Percentiles rank a stretch among this genome's conserved stretches.
These are phyloP conservation scores for Juncus effusus DNA, from an alignment of 176 grass and related monocot genomes.

Conservation along the genomic window DNA sequence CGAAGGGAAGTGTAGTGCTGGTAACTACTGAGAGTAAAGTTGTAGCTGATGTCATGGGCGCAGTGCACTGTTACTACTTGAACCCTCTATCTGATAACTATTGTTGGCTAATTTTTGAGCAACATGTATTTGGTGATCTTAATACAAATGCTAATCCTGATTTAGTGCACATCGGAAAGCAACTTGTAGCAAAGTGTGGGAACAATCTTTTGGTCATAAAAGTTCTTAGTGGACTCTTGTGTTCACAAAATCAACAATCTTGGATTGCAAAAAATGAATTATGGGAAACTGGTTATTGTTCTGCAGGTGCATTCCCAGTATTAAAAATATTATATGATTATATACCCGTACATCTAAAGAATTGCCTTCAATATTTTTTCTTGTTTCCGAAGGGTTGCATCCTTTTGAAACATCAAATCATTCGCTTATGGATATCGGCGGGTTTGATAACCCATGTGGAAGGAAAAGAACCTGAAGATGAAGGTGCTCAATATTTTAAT, in stretches of 20 bases:
- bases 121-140: not conserved
- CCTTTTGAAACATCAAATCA: conserved; percentile 3
- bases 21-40: not conserved
- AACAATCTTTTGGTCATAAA: not conserved
- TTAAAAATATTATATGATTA: not conserved
- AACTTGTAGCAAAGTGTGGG: conserved; percentile 2
- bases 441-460: conserved; percentile 9
- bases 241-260: not conserved
- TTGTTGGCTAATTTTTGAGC: not conserved
- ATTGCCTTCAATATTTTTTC: conserved; percentile 27
- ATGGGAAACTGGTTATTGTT: not conserved
- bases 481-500: conserved; percentile 18
- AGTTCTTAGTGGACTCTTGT: conserved; percentile 11
- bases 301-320: not conserved
- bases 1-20: conserved; percentile 16
- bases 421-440: conserved; percentile 31
- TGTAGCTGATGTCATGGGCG: not conserved
- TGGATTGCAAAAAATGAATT: not conserved
- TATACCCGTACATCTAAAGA: conserved; percentile 22
- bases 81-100: not conserved
- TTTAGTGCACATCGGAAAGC: not conserved
- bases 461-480: conserved; percentile 8
- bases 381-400: conserved; percentile 34
- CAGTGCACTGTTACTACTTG: conserved; percentile 4
- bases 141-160: not conserved